These are phyloP conservation scores for Penicillium atrosanguineum DNA, from an alignment of 495 filamentous ascomycete genomes.

Conservation along the genomic window DNA sequence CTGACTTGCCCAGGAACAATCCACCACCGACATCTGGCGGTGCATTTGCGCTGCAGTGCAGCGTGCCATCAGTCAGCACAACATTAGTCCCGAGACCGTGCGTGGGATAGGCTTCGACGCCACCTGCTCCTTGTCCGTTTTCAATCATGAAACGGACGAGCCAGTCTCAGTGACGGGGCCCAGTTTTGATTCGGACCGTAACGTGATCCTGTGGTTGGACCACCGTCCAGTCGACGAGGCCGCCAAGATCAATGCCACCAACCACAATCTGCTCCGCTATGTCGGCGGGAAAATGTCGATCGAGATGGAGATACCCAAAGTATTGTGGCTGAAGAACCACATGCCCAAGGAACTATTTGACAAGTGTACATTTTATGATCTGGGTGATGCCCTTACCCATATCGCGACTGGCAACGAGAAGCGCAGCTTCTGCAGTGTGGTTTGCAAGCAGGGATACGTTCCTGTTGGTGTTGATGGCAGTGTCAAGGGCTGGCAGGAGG, in stretches of 20 bases:
- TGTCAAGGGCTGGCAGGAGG: slow-evolving; percentile 97
- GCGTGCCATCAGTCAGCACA: slow-evolving; percentile 72
- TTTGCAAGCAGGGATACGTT: slow-evolving; percentile 95
- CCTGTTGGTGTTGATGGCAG: slow-evolving; percentile 95
- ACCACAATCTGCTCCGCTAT: slow-evolving; percentile 90
- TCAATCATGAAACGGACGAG: slow-evolving; percentile 82
- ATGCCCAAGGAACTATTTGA: slow-evolving; percentile 92
- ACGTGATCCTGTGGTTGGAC: slow-evolving; percentile 91
- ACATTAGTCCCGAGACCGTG: slow-evolving; percentile 67
- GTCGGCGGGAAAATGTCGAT: slow-evolving; percentile 97
- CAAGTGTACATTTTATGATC: slow-evolving; percentile 93
- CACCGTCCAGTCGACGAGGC: slow-evolving; percentile 89
- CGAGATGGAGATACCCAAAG: slow-evolving; percentile 99
- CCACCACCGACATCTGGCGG: slow-evolving; percentile 91
- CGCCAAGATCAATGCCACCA: slow-evolving; percentile 83
- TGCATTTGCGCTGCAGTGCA: slow-evolving; percentile 83
- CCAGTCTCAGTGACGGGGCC: slow-evolving; percentile 87
- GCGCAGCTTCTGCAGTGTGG: slow-evolving; percentile 86
- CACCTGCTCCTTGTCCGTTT: slow-evolving; percentile 91
- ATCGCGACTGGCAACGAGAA: slow-evolving; percentile 93
- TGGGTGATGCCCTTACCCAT: slow-evolving; percentile 91
- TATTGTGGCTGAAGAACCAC: slow-evolving; percentile 95
- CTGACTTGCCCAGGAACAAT: slow-evolving; percentile 80
- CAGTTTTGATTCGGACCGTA: slow-evolving; percentile 80
- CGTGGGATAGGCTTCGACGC: slow-evolving; percentile 95